Base-by-base conservation (phyloP, 208 protist species). In the Wallacemonas collosoma region DNA sequence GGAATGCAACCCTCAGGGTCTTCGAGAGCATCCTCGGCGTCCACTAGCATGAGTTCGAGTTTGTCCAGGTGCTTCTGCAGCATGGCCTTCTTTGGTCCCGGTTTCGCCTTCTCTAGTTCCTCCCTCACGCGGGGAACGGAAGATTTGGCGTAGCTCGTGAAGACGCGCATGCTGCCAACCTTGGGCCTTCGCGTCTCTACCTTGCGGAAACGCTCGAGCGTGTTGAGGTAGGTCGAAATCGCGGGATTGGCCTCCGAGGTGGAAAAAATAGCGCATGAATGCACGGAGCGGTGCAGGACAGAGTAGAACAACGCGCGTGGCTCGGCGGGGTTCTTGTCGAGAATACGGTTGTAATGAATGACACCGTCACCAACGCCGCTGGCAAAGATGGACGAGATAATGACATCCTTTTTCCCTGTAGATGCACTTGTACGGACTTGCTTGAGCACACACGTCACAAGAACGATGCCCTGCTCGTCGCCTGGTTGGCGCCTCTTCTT, bases 241-340 rank as follows among this genome's bases (percentile, higher is more conserved):
- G 76, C 73, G 3, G 68, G 68, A 60, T 82, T 73, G 7, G 53
- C 78, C 69, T 67, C 57, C 2, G 39, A 68, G 51, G 60, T 66
- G 11, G 80, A 88, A 67, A 93, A 82, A 43, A 91, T 57, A 1
- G 84, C 83, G 11, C 72, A 77, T 41, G 79, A 81, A 71, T 89
- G 75, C 44, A 87, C 77, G 64, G 83, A 82, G 77, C 88, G 80
- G 71, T 90, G 86, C 40, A 93, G 72, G 2, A 76, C 88, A 7
- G 87, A 87, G 79, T 93, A 89, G 69, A 90, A 93, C 61, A 93
- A 73, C 38, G 83, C 82, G 15, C 88, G 83, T 36, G 86, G 88
- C 79, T 93, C 85, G 36, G 88, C 88, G 0, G 88, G 88, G 77
- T 93, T 91, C 76, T 93, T 93, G 79, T 93, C 88, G 4, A 93